These are phyloP conservation scores for Tolypocladium guangdongense DNA, from an alignment of 2,329 filamentous ascomycete species.

Conservation along the genomic window DNA sequence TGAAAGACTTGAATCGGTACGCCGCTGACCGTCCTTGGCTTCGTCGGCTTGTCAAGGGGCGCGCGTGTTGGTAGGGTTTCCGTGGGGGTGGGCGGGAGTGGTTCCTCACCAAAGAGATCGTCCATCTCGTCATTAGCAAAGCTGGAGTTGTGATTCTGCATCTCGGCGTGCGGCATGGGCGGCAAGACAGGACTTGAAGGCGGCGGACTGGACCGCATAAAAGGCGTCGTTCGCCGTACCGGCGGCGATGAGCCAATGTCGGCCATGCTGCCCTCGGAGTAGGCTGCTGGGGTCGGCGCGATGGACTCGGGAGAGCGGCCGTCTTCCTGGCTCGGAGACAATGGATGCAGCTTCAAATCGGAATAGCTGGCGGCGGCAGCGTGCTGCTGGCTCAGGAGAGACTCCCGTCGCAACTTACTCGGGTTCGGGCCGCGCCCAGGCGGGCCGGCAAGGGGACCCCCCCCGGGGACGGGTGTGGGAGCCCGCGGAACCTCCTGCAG, in stretches of 20 bases:
- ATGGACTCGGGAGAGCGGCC: constrained; percentile 44
- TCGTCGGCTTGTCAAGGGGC: constrained; percentile 10
- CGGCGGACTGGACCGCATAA: constrained; percentile 47
- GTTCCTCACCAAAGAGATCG: constrained; percentile 56
- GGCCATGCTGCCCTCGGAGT: constrained; percentile 57
- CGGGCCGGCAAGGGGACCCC: constrained; percentile 13
- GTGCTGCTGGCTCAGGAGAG: constrained; percentile 42
- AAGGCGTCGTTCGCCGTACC: constrained; percentile 51
- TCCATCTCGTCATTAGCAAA: constrained; percentile 74
- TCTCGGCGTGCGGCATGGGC: constrained; percentile 47
- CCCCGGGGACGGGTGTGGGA: constrained; percentile 62
- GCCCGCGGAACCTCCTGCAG: constrained; percentile 64
- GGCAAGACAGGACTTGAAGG: constrained; percentile 72
- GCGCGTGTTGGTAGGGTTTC: constrained; percentile 14
- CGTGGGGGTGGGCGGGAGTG: constrained; percentile 29
- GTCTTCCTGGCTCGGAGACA: constrained; percentile 36
- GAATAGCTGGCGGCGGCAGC: constrained; percentile 31
- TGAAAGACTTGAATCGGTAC: constrained; percentile 33
- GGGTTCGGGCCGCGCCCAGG: constrained; percentile 19
- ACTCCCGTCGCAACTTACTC: constrained; percentile 45
- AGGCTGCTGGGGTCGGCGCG: constrained; percentile 38
- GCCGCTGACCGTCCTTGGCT: constrained; percentile 23
- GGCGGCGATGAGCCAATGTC: constrained; percentile 89
- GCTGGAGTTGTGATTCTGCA: constrained; percentile 57
- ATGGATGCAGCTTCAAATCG: constrained; percentile 23